Evolutionary conservation across 192 early-diverging fungal genomes (phyloP), one percentile per base, ranked within the genome.

Genomic region (Coemansia sp.): DNA sequence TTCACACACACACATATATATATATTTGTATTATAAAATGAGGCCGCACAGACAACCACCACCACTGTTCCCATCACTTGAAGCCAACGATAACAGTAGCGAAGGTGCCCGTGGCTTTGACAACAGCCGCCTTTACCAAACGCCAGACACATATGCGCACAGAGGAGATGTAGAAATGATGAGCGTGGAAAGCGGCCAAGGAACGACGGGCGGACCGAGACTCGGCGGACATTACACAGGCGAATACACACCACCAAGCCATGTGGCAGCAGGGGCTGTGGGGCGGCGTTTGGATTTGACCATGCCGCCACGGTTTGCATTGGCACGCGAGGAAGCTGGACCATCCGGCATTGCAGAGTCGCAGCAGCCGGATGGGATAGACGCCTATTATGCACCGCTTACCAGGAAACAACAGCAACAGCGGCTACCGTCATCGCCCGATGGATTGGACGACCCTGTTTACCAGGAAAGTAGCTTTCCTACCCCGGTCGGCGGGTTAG

Each of bases 251-350:
- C 68, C 68, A 0, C 60, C 68, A 18, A 70, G 31, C 25, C 61
- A 43, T 8, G 37, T 63, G 6, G 67, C 67, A 34, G 67, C 67
- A 33, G 55, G 18, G 2, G 67, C 67, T 2, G 51, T 69, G 7
- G 68, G 68, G 35, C 29, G 60, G 25, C 59, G 68, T 3, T 43
- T 70, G 39, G 55, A 70, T n/a, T 8, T 63, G 30, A 61, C 42
- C 8, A 37, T 49, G 46, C 28, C 60, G 5, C 40, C 48, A 10
- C 48, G 48, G 23, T 51, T 51, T 51, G 48, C 48, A 51, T 9
- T 51, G 48, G 23, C 48, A 15, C 48, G 7, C 8, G 48, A 23
- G 21, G 25, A 5, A 23, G 23, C 8, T 8, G 23, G 48, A 25
- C 25, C 1, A 25, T 26, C 9, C 3, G 48, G 7, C 3, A 26